Evolutionary conservation across 2,329 filamentous ascomycete genomes (phyloP), one percentile per base, ranked within the genome.

Genomic region (Cladophialophora chaetospira): DNA sequence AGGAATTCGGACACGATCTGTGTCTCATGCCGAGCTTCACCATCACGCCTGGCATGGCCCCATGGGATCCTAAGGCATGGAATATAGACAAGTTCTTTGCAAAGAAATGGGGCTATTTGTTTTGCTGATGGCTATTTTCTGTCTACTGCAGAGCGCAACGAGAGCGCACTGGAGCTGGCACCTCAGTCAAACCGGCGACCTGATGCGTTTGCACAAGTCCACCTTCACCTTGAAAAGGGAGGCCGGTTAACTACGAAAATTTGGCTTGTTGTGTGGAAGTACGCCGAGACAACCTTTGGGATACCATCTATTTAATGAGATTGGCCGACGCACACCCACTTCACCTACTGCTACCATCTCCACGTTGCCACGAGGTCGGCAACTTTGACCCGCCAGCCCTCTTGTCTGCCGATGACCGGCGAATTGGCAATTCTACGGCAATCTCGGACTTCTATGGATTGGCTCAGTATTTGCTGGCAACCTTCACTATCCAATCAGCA

Each of bases 71-170:
- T 11, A 58, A 54, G 31, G 68, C 66, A 9, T 74, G 71, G 71
- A 69, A 56, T 17, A 71, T 73, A 28, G 64, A 68, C 36, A 67
- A 64, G 48, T 61, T 56, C 6, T 74, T 72, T 59, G 66, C 61
- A 28, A 60, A 57, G 5, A 74, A 74, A 55, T 74, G 71, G 72
- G 71, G 70, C 1, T 72, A 64, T 58, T 36, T 71, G 11, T 68
- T 68, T 46, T 58, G 58, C 45, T 61, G 29, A 63, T n/a, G 11
- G 11, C 5, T n/a, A n/a, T n/a, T n/a, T n/a, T n/a, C n/a, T n/a
- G n/a, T n/a, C n/a, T n/a, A n/a, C n/a, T n/a, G n/a, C n/a, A n/a
- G n/a, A n/a, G n/a, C n/a, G n/a, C n/a, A n/a, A n/a, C n/a, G n/a
- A n/a, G n/a, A n/a, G n/a, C n/a, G n/a, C n/a, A n/a, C n/a, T n/a